Evolutionary conservation across 352 stramenopile genomes (phyloP).

Genomic region (Globisporangium polare): DNA sequence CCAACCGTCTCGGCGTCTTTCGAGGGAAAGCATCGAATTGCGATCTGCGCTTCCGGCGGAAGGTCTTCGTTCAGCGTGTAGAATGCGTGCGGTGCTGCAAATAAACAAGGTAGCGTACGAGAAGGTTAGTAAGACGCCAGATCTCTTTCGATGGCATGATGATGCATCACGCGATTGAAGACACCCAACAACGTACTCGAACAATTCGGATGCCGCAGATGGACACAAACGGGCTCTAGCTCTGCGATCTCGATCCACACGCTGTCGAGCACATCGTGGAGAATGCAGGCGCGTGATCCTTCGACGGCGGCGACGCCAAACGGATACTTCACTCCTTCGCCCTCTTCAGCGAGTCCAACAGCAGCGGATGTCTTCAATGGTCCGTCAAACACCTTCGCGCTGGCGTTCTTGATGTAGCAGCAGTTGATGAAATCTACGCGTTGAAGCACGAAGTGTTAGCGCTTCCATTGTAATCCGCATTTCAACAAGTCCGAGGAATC

Average conservation of each 20-base stretch:
- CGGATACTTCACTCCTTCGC: slow-evolving; percentile 32
- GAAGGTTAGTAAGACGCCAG: slow-evolving; percentile 12
- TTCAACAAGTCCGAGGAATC: background rate
- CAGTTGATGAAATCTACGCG: slow-evolving; percentile 35
- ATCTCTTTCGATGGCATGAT: background rate
- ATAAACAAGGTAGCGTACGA: slow-evolving; percentile 8
- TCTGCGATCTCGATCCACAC: slow-evolving; percentile 56
- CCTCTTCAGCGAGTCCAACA: slow-evolving; percentile 28
- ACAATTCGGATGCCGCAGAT: slow-evolving; percentile 39
- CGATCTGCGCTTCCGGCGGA: slow-evolving; percentile 59
- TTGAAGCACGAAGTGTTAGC: background rate
- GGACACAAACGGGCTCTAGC: slow-evolving; percentile 41
- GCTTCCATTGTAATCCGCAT: background rate
- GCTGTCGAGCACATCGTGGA: slow-evolving; percentile 36
- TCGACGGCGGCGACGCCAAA: slow-evolving; percentile 40
- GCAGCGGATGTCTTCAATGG: slow-evolving; percentile 21
- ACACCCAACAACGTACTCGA: slow-evolving; percentile 30
- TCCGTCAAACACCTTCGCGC: slow-evolving; percentile 36
- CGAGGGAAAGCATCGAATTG: slow-evolving; percentile 57
- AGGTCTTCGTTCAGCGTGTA: slow-evolving; percentile 52
- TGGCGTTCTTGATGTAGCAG: slow-evolving; percentile 31
- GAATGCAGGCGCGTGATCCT: slow-evolving; percentile 26
- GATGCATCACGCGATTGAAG: background rate
- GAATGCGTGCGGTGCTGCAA: slow-evolving; percentile 44
- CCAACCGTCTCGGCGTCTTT: slow-evolving; percentile 52